Evolutionary conservation across 352 stramenopile genomes (phyloP), one percentile per base, ranked within the genome.

Genomic region (Labyrinthula sp.): DNA sequence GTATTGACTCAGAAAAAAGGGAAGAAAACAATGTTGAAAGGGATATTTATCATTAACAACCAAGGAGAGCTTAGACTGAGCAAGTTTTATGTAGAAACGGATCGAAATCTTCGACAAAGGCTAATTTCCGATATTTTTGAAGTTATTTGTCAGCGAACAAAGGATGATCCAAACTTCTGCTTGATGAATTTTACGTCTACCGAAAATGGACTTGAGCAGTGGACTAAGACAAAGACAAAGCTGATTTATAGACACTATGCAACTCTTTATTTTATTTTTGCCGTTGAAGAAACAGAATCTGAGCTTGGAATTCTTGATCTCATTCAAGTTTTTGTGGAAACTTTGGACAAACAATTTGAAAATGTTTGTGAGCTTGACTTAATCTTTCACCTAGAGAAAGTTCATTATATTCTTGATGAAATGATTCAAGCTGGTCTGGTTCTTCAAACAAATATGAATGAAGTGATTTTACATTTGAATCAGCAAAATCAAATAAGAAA

Each of bases 21-120:
- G 28, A 15, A n/a, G 34, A 30, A 24, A 10, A 56, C 36, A 30
- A 95, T 95, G 86, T 95, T 98, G 56, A 94, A 95, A 66, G 87
- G 82, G 45, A 89, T 97, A 45, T 71, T 97, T 23, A 96, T 98
- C 64, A 81, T 98, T 7, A 98, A 98, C 67, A 98, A 96, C 68
- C 86, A 95, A 59, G 89, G 89, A 36, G 94, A 95, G 64, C 83
- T 85, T 37, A 82, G 89, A 22, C 77, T 96, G 39, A 77, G 87
- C 59, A 97, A 97, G 71, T 97, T 96, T 71, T 98, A 95, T 65
- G 82, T n/a, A n/a, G n/a, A n/a, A n/a, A n/a, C n/a, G n/a, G n/a
- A n/a, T n/a, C n/a, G n/a, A n/a, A n/a, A n/a, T n/a, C 70, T 89
- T 48, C 86, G 95, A 64, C 86, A 96, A 63, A 78, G 75, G 2